Base-by-base conservation (phyloP, 2,329 filamentous ascomycete genomes). In the Neofusicoccum ribis region DNA sequence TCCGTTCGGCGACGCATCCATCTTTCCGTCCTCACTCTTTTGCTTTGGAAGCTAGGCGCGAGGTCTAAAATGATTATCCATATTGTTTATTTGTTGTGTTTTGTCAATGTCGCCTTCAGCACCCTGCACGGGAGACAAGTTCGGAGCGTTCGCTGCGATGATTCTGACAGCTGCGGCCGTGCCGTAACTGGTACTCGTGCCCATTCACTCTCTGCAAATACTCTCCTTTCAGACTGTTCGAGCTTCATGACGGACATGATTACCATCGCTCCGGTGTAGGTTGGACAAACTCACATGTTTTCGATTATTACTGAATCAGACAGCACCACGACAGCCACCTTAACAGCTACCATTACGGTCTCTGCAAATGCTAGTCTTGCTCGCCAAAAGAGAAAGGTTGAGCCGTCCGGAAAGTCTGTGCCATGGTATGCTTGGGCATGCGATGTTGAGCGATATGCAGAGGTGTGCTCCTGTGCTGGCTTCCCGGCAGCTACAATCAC, bases 401-500 rank as follows among this genome's bases (percentile, higher is more conserved):
- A 44, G 15, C 20, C 9, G 3, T 1, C 27, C 12, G 56, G 49
- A 20, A 62, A 63, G 23, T 17, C 37, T 14, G 64, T 63, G 3
- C 56, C 56, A 5, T 51, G 37, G 58, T 63, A 65, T 17, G 56
- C 64, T 4, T 65, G 47, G 49, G 31, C 56, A 36, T 65, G 64
- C 20, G 58, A 65, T 15, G 27, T 61, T 9, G 64, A 65, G 12
- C 58, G 56, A 5, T 65, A 63, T 27, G 64, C 64, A 2, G 41
- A 63, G 50, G 64, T 63, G 14, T 65, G 64, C 58, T 65, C 64
- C 9, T 65, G 64, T 23, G 47, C 49, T 11, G 64, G 64, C 8
- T 52, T 44, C 36, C 54, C 37, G 8, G n/a, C 64, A 27, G 44
- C 37, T 11, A 65, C 58, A 9, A 27, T 47, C n/a, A 63, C 64